Percentiles rank a stretch among this genome's conserved stretches.
Evolutionary conservation across 1,139 yeast genomes (phyloP).

Genomic region (Debaryomyces subglobosus): DNA sequence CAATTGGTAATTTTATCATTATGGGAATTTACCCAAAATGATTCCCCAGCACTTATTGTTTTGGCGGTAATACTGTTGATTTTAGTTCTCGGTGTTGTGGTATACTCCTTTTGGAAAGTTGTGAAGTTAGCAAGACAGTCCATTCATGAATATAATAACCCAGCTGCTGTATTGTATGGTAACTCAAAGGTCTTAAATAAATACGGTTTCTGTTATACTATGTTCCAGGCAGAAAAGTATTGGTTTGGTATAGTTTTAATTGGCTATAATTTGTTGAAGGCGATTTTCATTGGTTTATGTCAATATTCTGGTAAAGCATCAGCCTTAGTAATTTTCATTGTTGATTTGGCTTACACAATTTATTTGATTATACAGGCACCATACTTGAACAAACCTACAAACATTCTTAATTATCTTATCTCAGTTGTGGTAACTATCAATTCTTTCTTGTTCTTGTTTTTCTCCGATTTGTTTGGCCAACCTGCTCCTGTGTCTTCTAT

Average conservation of each 20-base stretch:
- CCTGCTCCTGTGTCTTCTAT: conserved; percentile 67
- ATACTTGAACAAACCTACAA: conserved; percentile 72
- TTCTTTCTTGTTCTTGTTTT: conserved; percentile 73
- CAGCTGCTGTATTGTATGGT: conserved; percentile 79
- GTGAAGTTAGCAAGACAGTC: conserved; percentile 59
- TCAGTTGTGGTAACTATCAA: conserved; percentile 66
- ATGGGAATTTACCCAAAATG: conserved; percentile 73
- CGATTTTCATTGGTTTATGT: conserved; percentile 66
- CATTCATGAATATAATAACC: conserved; percentile 56
- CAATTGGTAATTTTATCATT: conserved; percentile 69
- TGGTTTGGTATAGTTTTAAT: conserved; percentile 73
- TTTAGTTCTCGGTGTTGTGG: conserved; percentile 55
- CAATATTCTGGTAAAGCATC: conserved; percentile 74
- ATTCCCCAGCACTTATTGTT: conserved; percentile 76
- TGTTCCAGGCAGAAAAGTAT: conserved; percentile 72
- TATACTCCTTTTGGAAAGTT: conserved; percentile 64
- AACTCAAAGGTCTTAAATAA: conserved; percentile 63
- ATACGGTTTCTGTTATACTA: conserved; percentile 81
- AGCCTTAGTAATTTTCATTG: conserved; percentile 62
- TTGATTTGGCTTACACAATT: conserved; percentile 65
- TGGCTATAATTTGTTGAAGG: conserved; percentile 57
- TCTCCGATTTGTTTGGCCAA: conserved; percentile 72
- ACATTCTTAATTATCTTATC: conserved; percentile 64
- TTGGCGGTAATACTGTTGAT: conserved; percentile 66
- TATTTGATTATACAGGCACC: conserved; percentile 63